Percentiles rank a stretch among this genome's conserved stretches.
Evolutionary conservation across 768 basidiomycete species (phyloP).

Genomic region (Lactarius tabidus): DNA sequence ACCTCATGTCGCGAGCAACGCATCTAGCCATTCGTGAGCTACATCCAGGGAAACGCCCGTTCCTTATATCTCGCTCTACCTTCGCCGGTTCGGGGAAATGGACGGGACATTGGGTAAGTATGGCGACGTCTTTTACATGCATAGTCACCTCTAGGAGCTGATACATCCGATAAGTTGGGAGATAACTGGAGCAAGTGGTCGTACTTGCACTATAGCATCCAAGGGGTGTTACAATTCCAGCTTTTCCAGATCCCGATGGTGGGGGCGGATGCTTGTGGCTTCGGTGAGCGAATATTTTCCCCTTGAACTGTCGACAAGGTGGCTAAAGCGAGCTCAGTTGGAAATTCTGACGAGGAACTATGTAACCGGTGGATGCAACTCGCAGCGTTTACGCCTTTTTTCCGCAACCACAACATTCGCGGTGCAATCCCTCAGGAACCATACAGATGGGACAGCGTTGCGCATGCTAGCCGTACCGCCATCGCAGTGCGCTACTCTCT

Average conservation of each 20-base stretch:
- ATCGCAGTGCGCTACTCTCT: slow-evolving; percentile 68
- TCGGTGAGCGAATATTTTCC: slow-evolving; percentile 39
- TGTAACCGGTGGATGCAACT: slow-evolving; percentile 86
- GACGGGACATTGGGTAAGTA: slow-evolving; percentile 66
- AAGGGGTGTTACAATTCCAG: slow-evolving; percentile 80
- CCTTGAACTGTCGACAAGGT: slow-evolving; percentile 10
- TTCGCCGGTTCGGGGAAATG: slow-evolving; percentile 66
- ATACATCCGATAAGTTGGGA: slow-evolving; percentile 45
- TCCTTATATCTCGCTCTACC: slow-evolving; percentile 65
- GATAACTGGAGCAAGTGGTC: slow-evolving; percentile 77
- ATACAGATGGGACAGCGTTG: slow-evolving; percentile 77
- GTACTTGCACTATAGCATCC: slow-evolving; percentile 65
- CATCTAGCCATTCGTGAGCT: slow-evolving; percentile 53
- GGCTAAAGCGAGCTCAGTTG: slow-evolving; percentile 31
- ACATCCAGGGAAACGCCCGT: slow-evolving; percentile 59
- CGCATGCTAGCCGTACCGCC: slow-evolving; percentile 65
- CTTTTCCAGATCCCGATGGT: slow-evolving; percentile 82
- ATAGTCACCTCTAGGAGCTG: not conserved
- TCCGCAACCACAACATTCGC: slow-evolving; percentile 68
- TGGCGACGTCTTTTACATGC: not conserved
- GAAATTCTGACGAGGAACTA: slow-evolving; percentile 75
- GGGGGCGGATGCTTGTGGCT: slow-evolving; percentile 74
- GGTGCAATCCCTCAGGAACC: slow-evolving; percentile 75
- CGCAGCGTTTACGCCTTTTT: slow-evolving; percentile 80
- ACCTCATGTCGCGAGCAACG: slow-evolving; percentile 67